phyloP scores from a whole-genome alignment of 2,329 filamentous ascomycete species.

The Paraphaeosphaeria minitans region DNA sequence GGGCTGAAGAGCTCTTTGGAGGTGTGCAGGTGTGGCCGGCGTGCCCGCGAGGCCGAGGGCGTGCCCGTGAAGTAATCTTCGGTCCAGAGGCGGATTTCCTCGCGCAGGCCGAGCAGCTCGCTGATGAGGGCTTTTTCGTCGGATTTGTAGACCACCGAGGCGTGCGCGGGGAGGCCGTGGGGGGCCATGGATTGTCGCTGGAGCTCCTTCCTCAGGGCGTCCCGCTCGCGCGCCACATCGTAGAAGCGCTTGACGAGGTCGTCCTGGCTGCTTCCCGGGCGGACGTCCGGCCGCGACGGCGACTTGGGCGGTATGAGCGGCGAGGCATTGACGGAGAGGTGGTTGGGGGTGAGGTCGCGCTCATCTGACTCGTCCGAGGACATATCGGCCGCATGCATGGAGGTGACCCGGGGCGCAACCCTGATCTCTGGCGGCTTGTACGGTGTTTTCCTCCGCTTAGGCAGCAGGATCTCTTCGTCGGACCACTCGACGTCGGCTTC shows the following conservation, averaged over 20 bases:
- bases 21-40: constrained; percentile 39
- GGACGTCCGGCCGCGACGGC: constrained; percentile 39
- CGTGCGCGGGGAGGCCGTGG: constrained; percentile 33
- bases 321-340: constrained; percentile 26
- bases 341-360: constrained; percentile 28
- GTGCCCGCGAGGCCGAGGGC: constrained; percentile 31
- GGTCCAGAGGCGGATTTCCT: constrained; percentile 43
- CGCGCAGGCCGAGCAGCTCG: constrained; percentile 40
- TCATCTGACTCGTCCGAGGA: constrained; percentile 30
- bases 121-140: constrained; percentile 45
- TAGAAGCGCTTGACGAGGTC: constrained; percentile 46
- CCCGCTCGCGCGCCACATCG: constrained; percentile 45
- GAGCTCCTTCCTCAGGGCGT: constrained; percentile 44
- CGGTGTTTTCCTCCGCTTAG: constrained; percentile 35
- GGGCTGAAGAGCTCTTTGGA: constrained; percentile 40
- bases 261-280: constrained; percentile 41
- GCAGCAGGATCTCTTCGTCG: constrained; percentile 45
- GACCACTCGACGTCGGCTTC: constrained; percentile 45
- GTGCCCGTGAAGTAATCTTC: constrained; percentile 43
- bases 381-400: constrained; percentile 23
- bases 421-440: constrained; percentile 38
- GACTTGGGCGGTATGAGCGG: constrained; percentile 44
- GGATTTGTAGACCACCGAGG: constrained; percentile 38
- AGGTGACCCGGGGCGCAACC: constrained; percentile 17
- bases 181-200: constrained; percentile 41